A percentile compares a stretch with the other conserved stretches of the same genome.
Evolutionary conservation across 2,329 filamentous ascomycete species (phyloP).

Genomic region (Cytospora leucostoma): DNA sequence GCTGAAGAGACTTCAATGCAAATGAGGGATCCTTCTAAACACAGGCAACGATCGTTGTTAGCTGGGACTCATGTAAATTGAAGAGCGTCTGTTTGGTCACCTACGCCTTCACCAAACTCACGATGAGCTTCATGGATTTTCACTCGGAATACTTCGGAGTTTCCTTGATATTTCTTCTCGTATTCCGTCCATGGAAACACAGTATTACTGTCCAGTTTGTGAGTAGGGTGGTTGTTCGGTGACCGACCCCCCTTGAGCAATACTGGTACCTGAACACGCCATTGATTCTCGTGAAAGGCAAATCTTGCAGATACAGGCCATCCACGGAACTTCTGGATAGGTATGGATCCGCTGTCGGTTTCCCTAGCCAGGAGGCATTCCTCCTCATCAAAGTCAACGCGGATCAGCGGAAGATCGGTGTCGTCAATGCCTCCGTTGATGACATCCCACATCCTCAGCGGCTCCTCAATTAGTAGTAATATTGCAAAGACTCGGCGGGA

Average conservation of each 20-base stretch:
- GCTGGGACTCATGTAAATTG: background rate
- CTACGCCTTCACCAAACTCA: background rate
- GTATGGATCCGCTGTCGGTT: background rate
- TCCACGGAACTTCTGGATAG: background rate
- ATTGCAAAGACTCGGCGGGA: slow-evolving; percentile 5
- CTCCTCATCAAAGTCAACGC: background rate
- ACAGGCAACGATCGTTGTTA: background rate
- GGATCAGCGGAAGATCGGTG: background rate
- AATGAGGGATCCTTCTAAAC: background rate
- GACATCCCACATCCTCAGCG: background rate
- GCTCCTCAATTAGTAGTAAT: background rate
- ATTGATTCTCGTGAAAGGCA: background rate
- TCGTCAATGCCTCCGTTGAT: background rate
- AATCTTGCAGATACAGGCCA: background rate
- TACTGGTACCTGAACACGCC: slow-evolving; percentile 2
- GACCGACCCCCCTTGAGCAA: background rate
- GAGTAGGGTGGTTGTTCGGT: background rate
- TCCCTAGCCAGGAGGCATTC: background rate
- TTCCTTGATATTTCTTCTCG: background rate
- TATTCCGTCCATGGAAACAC: slow-evolving; percentile 6
- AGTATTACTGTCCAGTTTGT: background rate
- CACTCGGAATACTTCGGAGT: background rate
- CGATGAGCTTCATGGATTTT: background rate
- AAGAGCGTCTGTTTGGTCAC: background rate
- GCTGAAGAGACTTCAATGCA: background rate